phyloP scores from a whole-genome alignment of 371 early-diverging fungal species.

The Apophysomyces elegans region DNA sequence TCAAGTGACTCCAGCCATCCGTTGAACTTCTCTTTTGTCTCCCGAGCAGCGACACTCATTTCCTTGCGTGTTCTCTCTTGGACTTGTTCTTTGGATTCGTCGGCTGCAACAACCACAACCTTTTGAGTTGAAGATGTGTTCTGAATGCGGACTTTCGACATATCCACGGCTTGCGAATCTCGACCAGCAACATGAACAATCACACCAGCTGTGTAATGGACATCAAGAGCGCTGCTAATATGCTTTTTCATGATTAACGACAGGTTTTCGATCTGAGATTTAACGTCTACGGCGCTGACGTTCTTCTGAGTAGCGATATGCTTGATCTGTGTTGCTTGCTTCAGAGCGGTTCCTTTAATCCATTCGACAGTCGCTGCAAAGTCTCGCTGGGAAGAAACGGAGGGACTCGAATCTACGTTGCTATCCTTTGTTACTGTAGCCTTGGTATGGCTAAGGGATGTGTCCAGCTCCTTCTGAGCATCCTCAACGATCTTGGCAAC shows the following conservation, averaged over 20 bases:
- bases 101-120: constrained; percentile 25
- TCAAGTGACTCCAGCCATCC: constrained; percentile 37
- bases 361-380: constrained; percentile 30
- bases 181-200: not conserved
- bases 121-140: constrained; percentile 2
- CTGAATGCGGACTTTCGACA: constrained; percentile 14
- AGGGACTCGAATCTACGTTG: not conserved
- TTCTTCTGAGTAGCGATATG: constrained; percentile 27
- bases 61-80: constrained; percentile 35
- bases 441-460: constrained; percentile 25
- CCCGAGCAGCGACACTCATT: constrained; percentile 34
- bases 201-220: constrained; percentile 25
- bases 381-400: constrained; percentile 14
- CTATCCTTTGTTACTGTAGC: not conserved
- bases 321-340: constrained; percentile 31
- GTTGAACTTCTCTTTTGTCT: constrained; percentile 30
- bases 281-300: constrained; percentile 31
- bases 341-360: constrained; percentile 28
- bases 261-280: constrained; percentile 41
- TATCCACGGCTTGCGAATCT: constrained; percentile 12
- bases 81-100: constrained; percentile 35
- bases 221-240: constrained; percentile 33
- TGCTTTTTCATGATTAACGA: constrained; percentile 32
- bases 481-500: constrained; percentile 30
- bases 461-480: constrained; percentile 19